Conservation (phyloP, 1,284 basidiomycete species). For the Malassezia vespertilionis region DNA sequence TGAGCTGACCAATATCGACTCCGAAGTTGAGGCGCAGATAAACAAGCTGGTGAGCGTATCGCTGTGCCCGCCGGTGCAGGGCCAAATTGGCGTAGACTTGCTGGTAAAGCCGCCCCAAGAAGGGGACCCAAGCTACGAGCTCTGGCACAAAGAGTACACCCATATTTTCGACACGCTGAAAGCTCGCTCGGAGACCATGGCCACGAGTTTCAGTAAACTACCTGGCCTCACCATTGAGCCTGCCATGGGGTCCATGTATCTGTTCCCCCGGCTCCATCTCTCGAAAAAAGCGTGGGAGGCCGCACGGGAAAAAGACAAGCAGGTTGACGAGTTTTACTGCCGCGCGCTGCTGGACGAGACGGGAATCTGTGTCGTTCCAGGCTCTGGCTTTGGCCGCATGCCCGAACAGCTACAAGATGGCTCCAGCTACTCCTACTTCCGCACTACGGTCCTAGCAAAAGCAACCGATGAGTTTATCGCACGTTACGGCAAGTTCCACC, state of each 20-base stretch:
- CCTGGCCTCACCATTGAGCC: slow-evolving; percentile 31
- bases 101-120: slow-evolving; percentile 35
- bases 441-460: slow-evolving; percentile 43
- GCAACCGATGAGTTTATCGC: slow-evolving; percentile 43
- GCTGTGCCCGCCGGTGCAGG: slow-evolving; percentile 41
- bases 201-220: slow-evolving; percentile 27
- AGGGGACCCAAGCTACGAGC: slow-evolving; percentile 33
- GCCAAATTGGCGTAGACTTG: slow-evolving; percentile 45
- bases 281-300: slow-evolving; percentile 41
- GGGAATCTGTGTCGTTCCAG: slow-evolving; percentile 45
- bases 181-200: slow-evolving; percentile 31
- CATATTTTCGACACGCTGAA: slow-evolving; percentile 32
- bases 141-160: slow-evolving; percentile 29
- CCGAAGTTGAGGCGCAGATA: slow-evolving; percentile 38
- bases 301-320: slow-evolving; percentile 28
- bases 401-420: slow-evolving; percentile 20
- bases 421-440: slow-evolving; percentile 31
- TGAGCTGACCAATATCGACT: slow-evolving; percentile 40
- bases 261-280: slow-evolving; percentile 67
- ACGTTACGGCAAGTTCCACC: slow-evolving; percentile 39
- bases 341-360: slow-evolving; percentile 38
- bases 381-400: slow-evolving; percentile 38
- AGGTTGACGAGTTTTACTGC: slow-evolving; percentile 44
- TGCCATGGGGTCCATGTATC: slow-evolving; percentile 70
- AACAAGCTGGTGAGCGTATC: slow-evolving; percentile 43